Conservation (phyloP, 108 stramenopile genomes). For the Pseudonitzschia pungens region DNA sequence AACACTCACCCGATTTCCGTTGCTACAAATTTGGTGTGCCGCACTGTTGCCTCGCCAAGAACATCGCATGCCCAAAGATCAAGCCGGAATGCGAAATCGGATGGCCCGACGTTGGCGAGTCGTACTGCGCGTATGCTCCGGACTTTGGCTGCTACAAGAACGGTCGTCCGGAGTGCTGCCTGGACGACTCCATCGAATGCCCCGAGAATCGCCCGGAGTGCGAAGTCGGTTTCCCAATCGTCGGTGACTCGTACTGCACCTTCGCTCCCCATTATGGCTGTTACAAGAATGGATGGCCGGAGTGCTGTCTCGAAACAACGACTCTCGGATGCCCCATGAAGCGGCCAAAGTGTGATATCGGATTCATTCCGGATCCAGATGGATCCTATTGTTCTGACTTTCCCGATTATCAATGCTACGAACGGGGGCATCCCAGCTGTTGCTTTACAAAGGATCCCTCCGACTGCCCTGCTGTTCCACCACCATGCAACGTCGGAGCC, state of each 20-base stretch:
- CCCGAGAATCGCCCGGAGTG: not conserved
- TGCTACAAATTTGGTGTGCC: not conserved
- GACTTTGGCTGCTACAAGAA: conserved; percentile 8
- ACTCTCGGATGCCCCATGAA: not conserved
- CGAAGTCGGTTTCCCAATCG: not conserved
- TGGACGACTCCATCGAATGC: not conserved
- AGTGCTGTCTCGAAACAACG: not conserved
- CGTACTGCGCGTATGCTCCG: not conserved
- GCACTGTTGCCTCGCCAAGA: not conserved
- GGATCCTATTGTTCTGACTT: not conserved
- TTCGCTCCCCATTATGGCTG: not conserved
- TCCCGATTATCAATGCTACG: conserved; percentile 4
- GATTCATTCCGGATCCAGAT: not conserved
- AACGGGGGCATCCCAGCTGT: conserved; percentile 1
- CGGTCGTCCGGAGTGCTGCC: conserved; percentile 6
- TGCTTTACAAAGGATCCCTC: not conserved
- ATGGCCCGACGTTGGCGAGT: not conserved
- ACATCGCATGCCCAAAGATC: conserved; percentile 1
- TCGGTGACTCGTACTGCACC: conserved; percentile 7
- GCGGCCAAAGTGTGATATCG: not conserved
- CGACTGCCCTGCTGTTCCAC: not conserved
- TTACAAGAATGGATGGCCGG: conserved; percentile 1
- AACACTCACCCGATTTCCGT: not conserved
- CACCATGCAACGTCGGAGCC: not conserved
- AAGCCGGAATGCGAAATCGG: conserved; percentile 2